Base-by-base conservation (phyloP, 2,329 filamentous ascomycete genomes). In the Ascochyta fabae region DNA sequence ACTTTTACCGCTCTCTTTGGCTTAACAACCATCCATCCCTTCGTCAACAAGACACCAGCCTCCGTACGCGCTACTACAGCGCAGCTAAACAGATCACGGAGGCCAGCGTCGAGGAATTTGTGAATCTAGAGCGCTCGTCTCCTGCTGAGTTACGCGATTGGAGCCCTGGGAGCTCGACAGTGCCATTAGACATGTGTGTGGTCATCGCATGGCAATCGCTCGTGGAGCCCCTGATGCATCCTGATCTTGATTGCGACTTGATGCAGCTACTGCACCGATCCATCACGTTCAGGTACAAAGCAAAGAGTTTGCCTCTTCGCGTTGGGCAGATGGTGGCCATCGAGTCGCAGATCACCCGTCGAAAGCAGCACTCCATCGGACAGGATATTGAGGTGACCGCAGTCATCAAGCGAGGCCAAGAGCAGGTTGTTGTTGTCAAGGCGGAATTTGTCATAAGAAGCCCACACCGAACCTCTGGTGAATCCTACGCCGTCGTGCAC, bases 261-360 rank as follows among this genome's bases (percentile, higher is more conserved):
- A 39, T 65, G 3, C 58, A 49, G 13, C 56, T 66, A 9, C 58
- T 66, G 8, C 64, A 66, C 35, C 35, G 57, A 4, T 61, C 61
- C 8, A 66, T 63, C 31, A 58, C 56, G 39, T 66, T 61, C 39
- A 41, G 38, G 7, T 44, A 59, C 31, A 36, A 56, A 15, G 34
- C 57, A 5, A 42, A 36, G 1, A 54, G 44, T 1, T 15, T 24
- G 9, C 60, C 55, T 3, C 39, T 65, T 4, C 51, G 51, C 35
- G 48, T 63, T 10, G 62, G 58, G 9, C 60, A 65, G 13, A 53
- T 34, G 12, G 48, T 53, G 3, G 48, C 54, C 16, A 54, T 39
- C 13, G 36, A 43, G 31, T 52, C 61, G 3, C 46, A 31, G 4
- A 53, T 53, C 7, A 58, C 53, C 4, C 41, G 57, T 6, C 48